Base-by-base conservation (phyloP, 176 grass and related monocot genomes). In the Aegilops bicornis region DNA sequence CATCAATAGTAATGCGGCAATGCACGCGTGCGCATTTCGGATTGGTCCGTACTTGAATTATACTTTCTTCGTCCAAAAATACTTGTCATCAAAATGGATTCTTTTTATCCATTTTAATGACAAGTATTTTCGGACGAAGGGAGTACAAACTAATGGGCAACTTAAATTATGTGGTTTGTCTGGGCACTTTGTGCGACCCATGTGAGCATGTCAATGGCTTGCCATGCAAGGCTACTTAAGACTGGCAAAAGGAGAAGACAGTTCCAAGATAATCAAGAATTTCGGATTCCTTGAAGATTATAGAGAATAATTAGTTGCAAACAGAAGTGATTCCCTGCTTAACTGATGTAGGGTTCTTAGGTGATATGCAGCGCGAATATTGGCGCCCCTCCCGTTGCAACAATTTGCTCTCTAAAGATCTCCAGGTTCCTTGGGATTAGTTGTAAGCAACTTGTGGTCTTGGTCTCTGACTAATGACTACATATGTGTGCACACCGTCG, bases 321-420 rank as follows among this genome's bases (percentile, higher is more conserved):
- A 78, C 80, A 69, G 12, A 59, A 4, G 74, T 4, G 66, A 84
- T 48, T 17, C 29, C 20, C 2, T 85, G 60, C 77, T 60, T 89
- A 75, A 42, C 3, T 47, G 33, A 1, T 89, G 82, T 68, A 88
- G 80, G 73, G 80, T 71, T 83, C 80, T 62, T 70, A 3, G 42
- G 42, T 45, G 42, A 45, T 45, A 48, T 4, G 4, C 59, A 30
- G 69, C 86, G 75, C 33, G 45, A 69, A 86, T 59, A 76, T 39
- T 66, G 54, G 20, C 13, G 45, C 45, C 45, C 45, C 45, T 48
- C 45, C 45, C 45, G 13, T 48, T 48, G 45, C 13, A 15, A 1
- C 13, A 48, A 48, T 48, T 48, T 48, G 13, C 45, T 48, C 45
- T 48, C 45, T 1, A 0, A 48, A 48, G 45, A 48, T 48, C 45